phyloP scores from a whole-genome alignment of 2,329 filamentous ascomycete species.

The Pestalotiopsis sp. region DNA sequence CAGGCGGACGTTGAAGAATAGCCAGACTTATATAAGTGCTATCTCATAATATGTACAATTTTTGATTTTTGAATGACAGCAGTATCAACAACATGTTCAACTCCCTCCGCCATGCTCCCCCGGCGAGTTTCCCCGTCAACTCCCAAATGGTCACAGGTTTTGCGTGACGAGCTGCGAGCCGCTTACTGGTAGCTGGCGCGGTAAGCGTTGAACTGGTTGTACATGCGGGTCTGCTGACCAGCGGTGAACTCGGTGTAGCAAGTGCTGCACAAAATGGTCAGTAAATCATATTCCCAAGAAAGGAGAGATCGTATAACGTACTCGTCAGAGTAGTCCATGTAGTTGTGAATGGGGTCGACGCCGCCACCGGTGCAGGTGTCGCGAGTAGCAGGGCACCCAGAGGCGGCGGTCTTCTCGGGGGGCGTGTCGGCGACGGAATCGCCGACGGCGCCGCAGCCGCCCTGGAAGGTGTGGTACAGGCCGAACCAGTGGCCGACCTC shows the following conservation, averaged over 20 bases:
- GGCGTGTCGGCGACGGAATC: conserved; percentile 46
- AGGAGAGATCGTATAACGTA: conserved; percentile 23
- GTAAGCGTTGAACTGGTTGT: conserved; percentile 40
- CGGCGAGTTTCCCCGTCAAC: background rate
- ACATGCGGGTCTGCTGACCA: conserved; percentile 44
- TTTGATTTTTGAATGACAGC: background rate
- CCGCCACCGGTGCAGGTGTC: conserved; percentile 34
- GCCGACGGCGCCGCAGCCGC: conserved; percentile 37
- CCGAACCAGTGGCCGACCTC: conserved; percentile 54
- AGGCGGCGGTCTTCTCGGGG: conserved; percentile 36
- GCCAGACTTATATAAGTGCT: background rate
- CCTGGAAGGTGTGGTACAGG: conserved; percentile 51
- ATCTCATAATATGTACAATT: background rate
- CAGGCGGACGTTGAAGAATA: background rate
- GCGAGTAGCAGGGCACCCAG: conserved; percentile 39
- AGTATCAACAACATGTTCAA: background rate
- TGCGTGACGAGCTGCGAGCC: background rate
- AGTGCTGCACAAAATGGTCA: conserved; percentile 31
- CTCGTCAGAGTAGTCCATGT: conserved; percentile 45
- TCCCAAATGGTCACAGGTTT: no score
- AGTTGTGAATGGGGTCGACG: conserved; percentile 38
- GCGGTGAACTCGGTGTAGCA: conserved; percentile 50
- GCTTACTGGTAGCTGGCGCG: conserved; percentile 25
- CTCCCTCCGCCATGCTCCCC: background rate
- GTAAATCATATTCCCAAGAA: background rate